Evolutionary conservation across 306 rosid genomes (phyloP), one percentile per base, ranked within the genome.

Genomic region (Cucurbita maxima): DNA sequence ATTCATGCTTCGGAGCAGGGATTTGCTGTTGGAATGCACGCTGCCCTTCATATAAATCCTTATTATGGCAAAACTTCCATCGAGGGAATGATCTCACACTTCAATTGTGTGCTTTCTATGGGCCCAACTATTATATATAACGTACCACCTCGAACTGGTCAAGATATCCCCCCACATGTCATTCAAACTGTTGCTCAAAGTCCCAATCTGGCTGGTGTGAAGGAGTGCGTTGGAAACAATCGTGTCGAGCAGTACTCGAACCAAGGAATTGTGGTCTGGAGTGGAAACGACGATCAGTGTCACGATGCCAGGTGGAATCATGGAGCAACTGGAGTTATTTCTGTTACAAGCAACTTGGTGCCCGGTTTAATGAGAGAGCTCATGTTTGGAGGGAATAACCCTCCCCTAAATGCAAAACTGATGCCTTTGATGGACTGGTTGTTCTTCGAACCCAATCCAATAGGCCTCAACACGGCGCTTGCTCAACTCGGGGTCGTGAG

Each of bases 1-100:
- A 84, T 94, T 77, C 99, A 91, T 85, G 97, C 99, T 75, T 77
- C 91, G 1, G 97, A 94, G 70, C 99, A 94, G 69, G 99, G 99
- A 58, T 94, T 90, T 84, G 97, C 97, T 4, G 99, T 94, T 75
- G 99, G 97, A 73, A 94, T 90, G 98, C 98, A 94, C 73, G 98
- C 87, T 36, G 97, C 98, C n/a, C 96, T 94, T 64, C 98, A 94
- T 77, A 86, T 90, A 76, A 94, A 94, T 81, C 98, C 98, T 40
- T 94, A 94, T 80, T 90, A 94, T 64, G 98, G 98, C 0, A 94
- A 90, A 84, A 94, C 97, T 57, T 94, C 99, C 50, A 50, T 83
- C 78, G 85, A 89, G 50, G 99, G 99, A 34, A 50, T 90, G 82
- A 77, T 89, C 58, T 79, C 90, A 10, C 99, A 91, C 84, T 91